Conservation (phyloP, 768 basidiomycete genomes). For the Kwoniella mangroviensis region DNA sequence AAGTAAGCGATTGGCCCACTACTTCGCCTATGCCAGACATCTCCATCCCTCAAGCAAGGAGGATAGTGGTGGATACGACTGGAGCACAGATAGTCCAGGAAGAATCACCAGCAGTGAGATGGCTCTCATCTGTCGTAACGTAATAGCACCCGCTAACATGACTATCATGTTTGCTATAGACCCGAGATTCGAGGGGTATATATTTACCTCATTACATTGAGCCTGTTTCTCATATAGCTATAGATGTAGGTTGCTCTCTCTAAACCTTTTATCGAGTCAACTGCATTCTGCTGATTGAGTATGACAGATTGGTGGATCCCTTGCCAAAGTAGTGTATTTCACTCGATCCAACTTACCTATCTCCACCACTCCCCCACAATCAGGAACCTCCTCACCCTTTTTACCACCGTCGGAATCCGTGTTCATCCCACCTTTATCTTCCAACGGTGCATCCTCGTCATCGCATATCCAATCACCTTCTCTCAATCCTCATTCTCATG, state of each 20-base stretch:
- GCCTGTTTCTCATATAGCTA: constrained; percentile 94
- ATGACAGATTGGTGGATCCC: constrained; percentile 85
- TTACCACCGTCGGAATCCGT: constrained; percentile 38
- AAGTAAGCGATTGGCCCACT: constrained; percentile 10
- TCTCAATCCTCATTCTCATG: constrained; percentile 32
- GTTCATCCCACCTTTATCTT: constrained; percentile 20
- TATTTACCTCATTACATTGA: constrained; percentile 98
- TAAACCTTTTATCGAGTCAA: too few relatives aligned
- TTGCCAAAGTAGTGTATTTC: constrained; percentile 98
- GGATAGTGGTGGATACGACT: constrained; percentile 92
- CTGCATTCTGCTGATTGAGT: too few relatives aligned
- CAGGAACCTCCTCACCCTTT: constrained; percentile 41
- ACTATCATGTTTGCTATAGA: constrained; percentile 41
- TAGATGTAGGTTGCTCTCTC: constrained; percentile 96
- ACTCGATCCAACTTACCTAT: constrained; percentile 73
- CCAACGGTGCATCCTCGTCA: constrained; percentile 21
- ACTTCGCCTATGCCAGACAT: constrained; percentile 49
- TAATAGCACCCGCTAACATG: constrained; percentile 14
- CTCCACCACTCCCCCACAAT: constrained; percentile 38
- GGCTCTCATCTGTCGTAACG: not conserved
- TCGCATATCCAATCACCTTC: constrained; percentile 9
- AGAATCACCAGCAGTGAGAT: constrained; percentile 85
- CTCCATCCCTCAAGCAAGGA: constrained; percentile 73
- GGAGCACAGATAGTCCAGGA: constrained; percentile 91
- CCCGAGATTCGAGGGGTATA: constrained; percentile 87